phyloP scores from a whole-genome alignment of 192 early-diverging fungal genomes.

The Obelidium mucronatum region DNA sequence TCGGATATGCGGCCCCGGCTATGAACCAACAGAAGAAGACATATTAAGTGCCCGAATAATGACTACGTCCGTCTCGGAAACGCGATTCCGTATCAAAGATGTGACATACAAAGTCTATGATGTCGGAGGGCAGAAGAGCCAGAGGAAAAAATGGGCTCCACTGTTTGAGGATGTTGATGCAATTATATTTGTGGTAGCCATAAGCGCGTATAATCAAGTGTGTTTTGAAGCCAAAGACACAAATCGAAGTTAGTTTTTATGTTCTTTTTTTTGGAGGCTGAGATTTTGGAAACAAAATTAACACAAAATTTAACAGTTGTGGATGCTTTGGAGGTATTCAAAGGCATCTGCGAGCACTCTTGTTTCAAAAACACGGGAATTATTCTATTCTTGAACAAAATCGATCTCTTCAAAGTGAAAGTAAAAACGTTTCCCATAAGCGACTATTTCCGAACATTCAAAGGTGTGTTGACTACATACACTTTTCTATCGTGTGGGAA shows the following conservation, averaged over 20 bases:
- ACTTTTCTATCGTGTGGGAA: too few relatives aligned
- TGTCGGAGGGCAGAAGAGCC: constrained; percentile 69
- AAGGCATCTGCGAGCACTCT: constrained; percentile 39
- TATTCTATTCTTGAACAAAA: constrained; percentile 71
- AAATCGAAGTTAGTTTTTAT: constrained; percentile 56
- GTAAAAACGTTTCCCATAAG: constrained; percentile 33
- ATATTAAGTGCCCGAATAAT: constrained; percentile 71
- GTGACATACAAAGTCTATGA: constrained; percentile 60
- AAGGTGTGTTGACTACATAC: too few relatives aligned
- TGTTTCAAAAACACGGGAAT: constrained; percentile 54
- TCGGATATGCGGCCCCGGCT: constrained; percentile 52
- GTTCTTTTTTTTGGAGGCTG: not conserved
- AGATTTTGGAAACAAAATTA: too few relatives aligned
- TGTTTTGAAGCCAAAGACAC: constrained; percentile 58
- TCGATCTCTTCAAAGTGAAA: constrained; percentile 66
- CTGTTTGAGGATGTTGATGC: constrained; percentile 70
- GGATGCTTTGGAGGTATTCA: constrained; percentile 42
- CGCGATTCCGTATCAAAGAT: constrained; percentile 59
- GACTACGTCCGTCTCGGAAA: constrained; percentile 73
- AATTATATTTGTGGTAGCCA: constrained; percentile 67
- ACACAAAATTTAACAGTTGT: constrained; percentile 68
- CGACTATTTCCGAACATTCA: constrained; percentile 21
- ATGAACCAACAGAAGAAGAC: constrained; percentile 69
- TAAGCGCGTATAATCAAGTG: constrained; percentile 65
- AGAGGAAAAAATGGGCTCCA: constrained; percentile 69